These are phyloP conservation scores for Marasmius sp. DNA, from an alignment of 1,284 basidiomycete species.

Conservation along the genomic window DNA sequence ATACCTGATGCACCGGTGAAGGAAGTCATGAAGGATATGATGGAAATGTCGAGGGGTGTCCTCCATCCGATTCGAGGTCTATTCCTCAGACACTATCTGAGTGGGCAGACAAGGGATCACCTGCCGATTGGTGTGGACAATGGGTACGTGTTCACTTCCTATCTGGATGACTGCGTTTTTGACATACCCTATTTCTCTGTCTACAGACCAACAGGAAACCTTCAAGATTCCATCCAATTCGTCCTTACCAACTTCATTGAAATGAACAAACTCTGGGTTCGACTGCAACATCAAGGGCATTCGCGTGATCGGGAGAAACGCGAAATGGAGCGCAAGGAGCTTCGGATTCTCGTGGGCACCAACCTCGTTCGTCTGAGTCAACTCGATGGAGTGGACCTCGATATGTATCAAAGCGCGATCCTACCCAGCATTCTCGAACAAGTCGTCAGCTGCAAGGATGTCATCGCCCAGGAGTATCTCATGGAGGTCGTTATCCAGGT, in stretches of 20 bases:
- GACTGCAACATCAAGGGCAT: slow-evolving; percentile 93
- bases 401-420: slow-evolving; percentile 83
- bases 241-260: slow-evolving; percentile 97
- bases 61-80: slow-evolving; percentile 91
- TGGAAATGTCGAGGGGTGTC: slow-evolving; percentile 96
- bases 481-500: slow-evolving; percentile 99
- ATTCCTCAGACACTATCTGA: slow-evolving; percentile 92
- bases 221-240: slow-evolving; percentile 92
- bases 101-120: slow-evolving; percentile 91
- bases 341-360: slow-evolving; percentile 93
- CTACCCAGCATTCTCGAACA: slow-evolving; percentile 91
- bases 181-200: slow-evolving; percentile 7
- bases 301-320: slow-evolving; percentile 94
- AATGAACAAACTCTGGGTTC: slow-evolving; percentile 99
- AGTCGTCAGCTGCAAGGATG: slow-evolving; percentile 94
- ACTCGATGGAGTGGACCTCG: slow-evolving; percentile 90
- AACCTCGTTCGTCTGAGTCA: slow-evolving; percentile 93
- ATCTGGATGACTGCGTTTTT: background rate
- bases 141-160: slow-evolving; percentile 58
- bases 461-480: slow-evolving; percentile 95
- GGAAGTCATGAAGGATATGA: slow-evolving; percentile 99
- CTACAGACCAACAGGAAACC: slow-evolving; percentile 76
- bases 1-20: slow-evolving; percentile 92
- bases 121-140: slow-evolving; percentile 82
- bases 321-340: slow-evolving; percentile 89